These are phyloP conservation scores for Podaxis pistillaris DNA, from an alignment of 768 basidiomycete species.

Conservation along the genomic window DNA sequence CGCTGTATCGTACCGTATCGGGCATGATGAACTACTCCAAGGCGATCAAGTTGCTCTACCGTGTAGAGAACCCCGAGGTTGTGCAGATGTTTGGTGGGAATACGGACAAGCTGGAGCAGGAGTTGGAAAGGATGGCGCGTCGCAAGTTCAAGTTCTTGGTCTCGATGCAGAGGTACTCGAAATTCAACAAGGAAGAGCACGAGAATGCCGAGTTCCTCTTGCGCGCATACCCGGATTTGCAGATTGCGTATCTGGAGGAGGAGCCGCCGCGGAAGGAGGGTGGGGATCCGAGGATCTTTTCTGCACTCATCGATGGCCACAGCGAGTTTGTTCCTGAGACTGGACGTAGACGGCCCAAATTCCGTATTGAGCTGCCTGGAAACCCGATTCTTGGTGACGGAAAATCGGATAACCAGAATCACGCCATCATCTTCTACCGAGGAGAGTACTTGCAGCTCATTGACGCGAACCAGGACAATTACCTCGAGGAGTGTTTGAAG, in stretches of 20 bases:
- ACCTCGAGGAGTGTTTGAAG: conserved; percentile 99
- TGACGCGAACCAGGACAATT: conserved; percentile 99
- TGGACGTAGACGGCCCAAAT: conserved; percentile 90
- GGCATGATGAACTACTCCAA: conserved; percentile 99
- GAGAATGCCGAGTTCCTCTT: conserved; percentile 98
- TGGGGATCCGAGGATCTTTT: conserved; percentile 93
- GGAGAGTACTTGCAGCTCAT: conserved; percentile 99
- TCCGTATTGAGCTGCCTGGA: conserved; percentile 96
- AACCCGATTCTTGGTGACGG: conserved; percentile 99
- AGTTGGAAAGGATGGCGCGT: conserved; percentile 95
- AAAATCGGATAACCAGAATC: conserved; percentile 99
- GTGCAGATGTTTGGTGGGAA: conserved; percentile 97
- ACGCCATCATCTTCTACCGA: conserved; percentile 98
- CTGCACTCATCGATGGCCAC: conserved; percentile 95
- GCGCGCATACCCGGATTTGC: conserved; percentile 96
- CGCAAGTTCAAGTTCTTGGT: conserved; percentile 99
- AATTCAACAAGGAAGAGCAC: conserved; percentile 99
- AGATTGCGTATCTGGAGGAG: conserved; percentile 98
- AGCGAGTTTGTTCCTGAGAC: conserved; percentile 92
- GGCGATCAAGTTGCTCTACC: conserved; percentile 98
- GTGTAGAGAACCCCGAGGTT: conserved; percentile 98
- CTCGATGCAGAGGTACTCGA: conserved; percentile 98
- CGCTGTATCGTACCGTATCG: conserved; percentile 96
- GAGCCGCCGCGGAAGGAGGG: conserved; percentile 93
- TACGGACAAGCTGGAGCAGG: conserved; percentile 93